Conservation (phyloP, 352 stramenopile genomes). For the Nothophytophthora sp. region DNA sequence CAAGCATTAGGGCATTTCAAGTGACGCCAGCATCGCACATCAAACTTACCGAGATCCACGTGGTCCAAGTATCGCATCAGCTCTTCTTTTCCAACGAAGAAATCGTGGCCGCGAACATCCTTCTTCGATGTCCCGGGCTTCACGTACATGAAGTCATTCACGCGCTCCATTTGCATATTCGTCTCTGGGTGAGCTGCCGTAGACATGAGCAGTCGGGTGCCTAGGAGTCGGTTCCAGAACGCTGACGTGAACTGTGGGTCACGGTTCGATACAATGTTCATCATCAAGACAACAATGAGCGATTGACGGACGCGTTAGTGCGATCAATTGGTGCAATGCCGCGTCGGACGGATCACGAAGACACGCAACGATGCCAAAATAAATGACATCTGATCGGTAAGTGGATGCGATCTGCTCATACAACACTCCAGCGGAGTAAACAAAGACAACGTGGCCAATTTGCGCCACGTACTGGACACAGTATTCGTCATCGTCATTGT, state of each 20-base stretch:
- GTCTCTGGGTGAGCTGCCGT: too few relatives aligned
- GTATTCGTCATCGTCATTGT: constrained; percentile 4
- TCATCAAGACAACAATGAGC: constrained; percentile 1
- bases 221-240: too few relatives aligned
- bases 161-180: too few relatives aligned
- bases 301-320: background rate
- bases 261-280: too few relatives aligned
- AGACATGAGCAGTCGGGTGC: too few relatives aligned
- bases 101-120: constrained; percentile 1
- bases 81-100: constrained; percentile 7
- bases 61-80: constrained; percentile 8
- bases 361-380: constrained; percentile 5
- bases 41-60: background rate
- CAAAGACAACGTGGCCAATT: background rate
- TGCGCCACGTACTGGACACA: background rate
- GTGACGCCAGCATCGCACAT: background rate
- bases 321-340: background rate
- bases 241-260: too few relatives aligned
- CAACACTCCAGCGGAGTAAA: background rate
- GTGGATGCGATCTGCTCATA: background rate
- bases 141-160: background rate
- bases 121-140: constrained; percentile 12
- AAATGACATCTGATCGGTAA: background rate
- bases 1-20: background rate
- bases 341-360: background rate